Evolutionary conservation across 176 grass and related monocot genomes (phyloP).

Genomic region (Aegilops sharonensis): DNA sequence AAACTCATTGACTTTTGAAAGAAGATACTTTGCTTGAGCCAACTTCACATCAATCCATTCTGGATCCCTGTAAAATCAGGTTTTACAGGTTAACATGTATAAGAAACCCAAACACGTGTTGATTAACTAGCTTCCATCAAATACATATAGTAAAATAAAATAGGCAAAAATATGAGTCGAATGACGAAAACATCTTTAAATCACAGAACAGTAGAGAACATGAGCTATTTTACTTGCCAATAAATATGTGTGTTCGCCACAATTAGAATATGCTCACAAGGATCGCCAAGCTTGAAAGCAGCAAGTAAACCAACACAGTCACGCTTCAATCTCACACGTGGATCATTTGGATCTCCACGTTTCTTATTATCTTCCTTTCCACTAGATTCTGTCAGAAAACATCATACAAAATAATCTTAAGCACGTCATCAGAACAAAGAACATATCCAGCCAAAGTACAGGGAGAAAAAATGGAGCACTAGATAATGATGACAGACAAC

Average conservation of each 20-base stretch:
- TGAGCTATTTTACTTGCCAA: slow-evolving; percentile 53
- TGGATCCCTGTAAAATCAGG: slow-evolving; percentile 71
- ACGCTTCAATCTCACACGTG: slow-evolving; percentile 77
- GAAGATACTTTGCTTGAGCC: slow-evolving; percentile 92
- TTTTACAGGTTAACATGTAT: not conserved
- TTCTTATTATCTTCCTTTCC: slow-evolving; percentile 23
- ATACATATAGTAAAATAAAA: slow-evolving; percentile 24
- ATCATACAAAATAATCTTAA: not conserved
- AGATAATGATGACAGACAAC: not conserved
- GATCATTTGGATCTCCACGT: slow-evolving; percentile 81
- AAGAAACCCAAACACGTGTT: slow-evolving; percentile 13
- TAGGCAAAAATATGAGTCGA: slow-evolving; percentile 10
- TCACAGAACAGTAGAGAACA: not conserved
- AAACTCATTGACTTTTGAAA: slow-evolving; percentile 69
- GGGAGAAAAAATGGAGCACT: slow-evolving; percentile 1
- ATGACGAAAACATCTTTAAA: slow-evolving; percentile 22
- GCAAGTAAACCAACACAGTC: slow-evolving; percentile 87
- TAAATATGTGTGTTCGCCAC: slow-evolving; percentile 94
- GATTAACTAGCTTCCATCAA: not conserved
- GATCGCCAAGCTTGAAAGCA: slow-evolving; percentile 86
- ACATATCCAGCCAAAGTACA: slow-evolving; percentile 9
- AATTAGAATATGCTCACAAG: slow-evolving; percentile 66
- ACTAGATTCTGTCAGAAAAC: slow-evolving; percentile 39
- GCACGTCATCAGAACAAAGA: not conserved
- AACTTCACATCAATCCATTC: slow-evolving; percentile 90